phyloP scores from a whole-genome alignment of 257 asterid genomes.

The Lantana camara region DNA sequence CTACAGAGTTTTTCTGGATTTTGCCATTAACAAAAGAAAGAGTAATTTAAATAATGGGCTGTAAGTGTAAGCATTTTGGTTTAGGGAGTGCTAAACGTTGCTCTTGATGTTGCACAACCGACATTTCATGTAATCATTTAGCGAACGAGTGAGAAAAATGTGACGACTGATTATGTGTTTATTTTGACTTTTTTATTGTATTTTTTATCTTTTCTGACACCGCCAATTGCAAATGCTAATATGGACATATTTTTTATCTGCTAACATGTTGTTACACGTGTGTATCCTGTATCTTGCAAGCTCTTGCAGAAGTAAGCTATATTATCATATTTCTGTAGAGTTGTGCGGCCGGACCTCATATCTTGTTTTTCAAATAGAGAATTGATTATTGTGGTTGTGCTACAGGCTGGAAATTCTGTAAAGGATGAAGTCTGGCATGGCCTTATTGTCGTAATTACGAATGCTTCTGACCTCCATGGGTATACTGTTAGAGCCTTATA shows the following conservation, averaged over 20 bases:
- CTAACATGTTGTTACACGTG: background rate
- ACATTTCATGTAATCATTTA: too few relatives aligned
- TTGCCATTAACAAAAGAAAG: constrained; percentile 12
- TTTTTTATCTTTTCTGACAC: background rate
- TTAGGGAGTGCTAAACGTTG: constrained; percentile 15
- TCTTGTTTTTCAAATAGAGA: constrained; percentile 19
- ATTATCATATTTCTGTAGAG: constrained; percentile 10
- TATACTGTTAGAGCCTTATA: constrained; percentile 82
- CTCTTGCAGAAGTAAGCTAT: background rate
- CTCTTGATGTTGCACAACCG: constrained; percentile 19
- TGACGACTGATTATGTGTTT: background rate
- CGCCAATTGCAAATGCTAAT: background rate
- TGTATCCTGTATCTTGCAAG: constrained; percentile 13
- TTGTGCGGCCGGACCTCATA: constrained; percentile 12
- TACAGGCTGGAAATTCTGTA: constrained; percentile 91
- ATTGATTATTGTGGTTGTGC: constrained; percentile 34
- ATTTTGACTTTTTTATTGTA: background rate
- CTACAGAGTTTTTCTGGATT: background rate
- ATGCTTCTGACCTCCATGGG: constrained; percentile 93
- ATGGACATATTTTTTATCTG: background rate
- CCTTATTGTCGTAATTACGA: constrained; percentile 82
- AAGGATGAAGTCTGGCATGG: constrained; percentile 99
- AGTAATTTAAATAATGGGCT: background rate
- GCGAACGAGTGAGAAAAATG: constrained; percentile 8
- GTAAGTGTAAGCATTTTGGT: constrained; percentile 6